Percentiles rank a stretch among this genome's conserved stretches.
phyloP scores from a whole-genome alignment of 139 green algal species.

The Chlorella sp. region DNA sequence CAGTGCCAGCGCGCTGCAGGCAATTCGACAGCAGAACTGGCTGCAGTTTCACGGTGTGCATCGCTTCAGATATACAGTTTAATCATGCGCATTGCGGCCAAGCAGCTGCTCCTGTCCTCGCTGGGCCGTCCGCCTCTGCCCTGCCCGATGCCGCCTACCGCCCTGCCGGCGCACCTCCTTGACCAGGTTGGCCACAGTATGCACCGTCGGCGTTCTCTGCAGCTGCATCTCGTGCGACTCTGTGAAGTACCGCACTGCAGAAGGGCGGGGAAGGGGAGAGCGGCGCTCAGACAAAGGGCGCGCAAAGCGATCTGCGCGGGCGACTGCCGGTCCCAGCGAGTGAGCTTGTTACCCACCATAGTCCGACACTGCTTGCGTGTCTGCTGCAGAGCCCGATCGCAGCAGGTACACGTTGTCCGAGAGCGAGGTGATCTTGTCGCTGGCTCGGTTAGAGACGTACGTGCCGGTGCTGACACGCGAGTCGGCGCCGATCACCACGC shows the following conservation, averaged over 20 bases:
- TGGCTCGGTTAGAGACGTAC: constrained; percentile 95
- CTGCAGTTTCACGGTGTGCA: not conserved
- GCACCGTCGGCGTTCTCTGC: constrained; percentile 68
- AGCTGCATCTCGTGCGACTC: constrained; percentile 67
- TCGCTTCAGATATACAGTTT: too few species aligned
- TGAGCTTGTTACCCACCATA: constrained; percentile 69
- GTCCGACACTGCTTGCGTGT: constrained; percentile 89
- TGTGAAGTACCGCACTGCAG: constrained; percentile 64
- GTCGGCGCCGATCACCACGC: constrained; percentile 93
- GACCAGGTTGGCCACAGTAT: constrained; percentile 88
- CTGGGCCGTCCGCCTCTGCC: too few species aligned
- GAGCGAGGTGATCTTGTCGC: constrained; percentile 93
- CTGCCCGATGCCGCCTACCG: not conserved
- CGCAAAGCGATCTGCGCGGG: not conserved
- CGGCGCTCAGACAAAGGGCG: not conserved
- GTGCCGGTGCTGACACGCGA: constrained; percentile 88
- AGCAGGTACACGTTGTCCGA: constrained; percentile 85
- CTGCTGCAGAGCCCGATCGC: constrained; percentile 86
- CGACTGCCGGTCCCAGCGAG: not conserved
- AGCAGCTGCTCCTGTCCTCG: too few species aligned
- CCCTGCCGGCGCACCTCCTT: constrained; percentile 55
- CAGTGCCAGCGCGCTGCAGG: not conserved
- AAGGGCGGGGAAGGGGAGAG: not conserved
- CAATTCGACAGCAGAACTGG: not conserved
- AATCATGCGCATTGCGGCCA: too few species aligned